Conservation (phyloP, 345 rosid species). For the Gossypium raimondii region DNA sequence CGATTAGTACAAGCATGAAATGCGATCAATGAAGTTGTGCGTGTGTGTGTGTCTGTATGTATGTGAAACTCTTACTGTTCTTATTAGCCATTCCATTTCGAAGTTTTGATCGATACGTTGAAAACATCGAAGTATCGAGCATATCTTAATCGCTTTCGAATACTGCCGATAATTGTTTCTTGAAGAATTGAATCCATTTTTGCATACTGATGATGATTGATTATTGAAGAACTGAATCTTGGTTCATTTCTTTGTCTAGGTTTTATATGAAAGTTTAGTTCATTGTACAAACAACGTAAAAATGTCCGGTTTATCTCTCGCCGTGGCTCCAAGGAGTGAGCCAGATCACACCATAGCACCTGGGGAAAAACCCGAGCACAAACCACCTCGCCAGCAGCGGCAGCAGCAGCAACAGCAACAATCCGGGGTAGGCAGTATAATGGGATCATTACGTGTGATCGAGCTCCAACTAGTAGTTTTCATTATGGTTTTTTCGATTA, state of each 20-base stretch:
- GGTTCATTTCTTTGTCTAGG: neutral
- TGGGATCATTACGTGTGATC: conserved; percentile 78
- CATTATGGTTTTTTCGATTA: conserved; percentile 76
- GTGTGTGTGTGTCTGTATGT: neutral
- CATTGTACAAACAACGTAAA: neutral
- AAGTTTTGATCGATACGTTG: neutral
- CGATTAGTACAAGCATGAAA: no score
- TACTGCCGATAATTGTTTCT: no score
- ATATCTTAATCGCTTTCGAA: neutral
- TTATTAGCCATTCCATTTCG: neutral
- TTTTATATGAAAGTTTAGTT: neutral
- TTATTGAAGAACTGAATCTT: neutral
- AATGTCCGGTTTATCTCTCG: conserved; percentile 77
- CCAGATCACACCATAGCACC: conserved; percentile 22
- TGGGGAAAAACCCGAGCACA: conserved; percentile 21
- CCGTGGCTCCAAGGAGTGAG: conserved; percentile 47
- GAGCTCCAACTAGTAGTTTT: conserved; percentile 90
- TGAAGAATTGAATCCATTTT: no score
- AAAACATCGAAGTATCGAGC: neutral
- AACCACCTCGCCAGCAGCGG: conserved; percentile 11
- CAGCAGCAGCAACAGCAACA: conserved; percentile 29
- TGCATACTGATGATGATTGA: neutral
- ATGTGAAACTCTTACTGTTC: neutral
- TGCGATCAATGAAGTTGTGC: neutral
- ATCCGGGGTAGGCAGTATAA: conserved; percentile 38